Base-by-base conservation (phyloP, 805 yeast genomes). In the Candida ovalis region DNA sequence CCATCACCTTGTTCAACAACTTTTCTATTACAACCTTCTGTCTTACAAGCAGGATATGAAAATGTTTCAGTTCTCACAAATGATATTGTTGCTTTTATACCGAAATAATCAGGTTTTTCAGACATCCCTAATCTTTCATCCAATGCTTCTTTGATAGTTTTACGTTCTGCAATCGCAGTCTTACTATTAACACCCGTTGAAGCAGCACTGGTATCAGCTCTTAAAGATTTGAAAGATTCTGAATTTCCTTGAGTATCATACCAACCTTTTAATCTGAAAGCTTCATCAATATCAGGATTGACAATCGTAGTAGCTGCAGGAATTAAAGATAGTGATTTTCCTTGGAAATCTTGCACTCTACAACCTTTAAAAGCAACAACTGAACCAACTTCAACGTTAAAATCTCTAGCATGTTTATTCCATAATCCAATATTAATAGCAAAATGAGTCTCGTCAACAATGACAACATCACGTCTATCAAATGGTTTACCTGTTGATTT, bases 301-400 rank as follows among this genome's bases (percentile, higher is more conserved):
- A 87, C 76, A 33, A 82, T 66, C 54, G 94, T 69, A 1, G 87
- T 77, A 19, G 96, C 90, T 10, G 88, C 77, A 51, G 84, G 88
- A 22, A 91, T 82, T 66, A 90, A 77, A 1, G 96, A 84, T 56
- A 94, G 73, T 13, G 88, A 77, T 62, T 92, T 82, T 23, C 97
- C 97, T 50, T 84, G 84, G 65, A 88, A 94, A 63, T 91, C 97
- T 48, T 84, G 82, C 30, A 92, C 87, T 62, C 88, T 84, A 43
- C 87, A 92, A 49, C 96, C 96, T 70, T 92, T 92, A 58, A 91
- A 75, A 1, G 97, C 98, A 37, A 94, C 73, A n/a, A 92, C 90
- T 0, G 94, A 78, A 18, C 92, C 96, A 52, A 75, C 83, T 13
- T 86, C 84, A 32, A 81, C 69, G 50, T 71, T 73, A 61, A 94